A percentile compares a stretch with the other conserved stretches of the same genome.
phyloP scores from a whole-genome alignment of 495 filamentous ascomycete species.

The Xylaria cubensis region DNA sequence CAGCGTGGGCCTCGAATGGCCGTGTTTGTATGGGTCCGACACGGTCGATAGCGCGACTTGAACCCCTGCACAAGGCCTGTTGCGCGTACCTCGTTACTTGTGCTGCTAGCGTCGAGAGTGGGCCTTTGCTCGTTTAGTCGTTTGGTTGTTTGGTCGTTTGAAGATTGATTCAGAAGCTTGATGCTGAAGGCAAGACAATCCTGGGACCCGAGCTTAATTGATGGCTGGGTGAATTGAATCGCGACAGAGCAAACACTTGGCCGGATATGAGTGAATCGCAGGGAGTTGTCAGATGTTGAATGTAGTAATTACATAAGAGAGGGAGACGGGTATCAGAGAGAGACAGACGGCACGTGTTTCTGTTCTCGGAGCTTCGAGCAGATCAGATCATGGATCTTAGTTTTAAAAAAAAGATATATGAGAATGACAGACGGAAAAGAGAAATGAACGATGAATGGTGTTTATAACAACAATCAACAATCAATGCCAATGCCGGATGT shows the following conservation, averaged over 20 bases:
- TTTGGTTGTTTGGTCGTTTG: neutral
- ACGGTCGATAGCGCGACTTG: conserved; percentile 28
- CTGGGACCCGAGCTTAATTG: conserved; percentile 9
- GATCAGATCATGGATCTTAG: neutral
- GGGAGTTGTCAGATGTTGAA: neutral
- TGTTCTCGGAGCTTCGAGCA: neutral
- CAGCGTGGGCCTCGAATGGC: conserved; percentile 10
- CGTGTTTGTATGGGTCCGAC: conserved; percentile 26
- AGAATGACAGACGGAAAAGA: neutral
- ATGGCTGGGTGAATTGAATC: conserved; percentile 2
- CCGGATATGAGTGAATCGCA: neutral
- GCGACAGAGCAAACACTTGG: neutral
- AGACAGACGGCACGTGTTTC: conserved; percentile 10
- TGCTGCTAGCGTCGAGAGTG: conserved; percentile 7
- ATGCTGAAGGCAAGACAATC: neutral
- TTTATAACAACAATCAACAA: conserved; percentile 20
- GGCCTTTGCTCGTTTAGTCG: neutral
- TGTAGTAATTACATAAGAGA: conserved; percentile 18
- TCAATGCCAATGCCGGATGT: conserved; percentile 6
- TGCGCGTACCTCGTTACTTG: conserved; percentile 25
- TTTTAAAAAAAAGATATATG: conserved; percentile 11
- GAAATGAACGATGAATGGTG: conserved; percentile 20
- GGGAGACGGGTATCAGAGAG: conserved; percentile 8
- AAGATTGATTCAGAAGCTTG: conserved; percentile 5
- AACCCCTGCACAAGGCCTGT: conserved; percentile 7